Percentiles rank a stretch among this genome's conserved stretches.
Evolutionary conservation across 805 yeast genomes (phyloP).

Genomic region (Millerozyma acaciae): DNA sequence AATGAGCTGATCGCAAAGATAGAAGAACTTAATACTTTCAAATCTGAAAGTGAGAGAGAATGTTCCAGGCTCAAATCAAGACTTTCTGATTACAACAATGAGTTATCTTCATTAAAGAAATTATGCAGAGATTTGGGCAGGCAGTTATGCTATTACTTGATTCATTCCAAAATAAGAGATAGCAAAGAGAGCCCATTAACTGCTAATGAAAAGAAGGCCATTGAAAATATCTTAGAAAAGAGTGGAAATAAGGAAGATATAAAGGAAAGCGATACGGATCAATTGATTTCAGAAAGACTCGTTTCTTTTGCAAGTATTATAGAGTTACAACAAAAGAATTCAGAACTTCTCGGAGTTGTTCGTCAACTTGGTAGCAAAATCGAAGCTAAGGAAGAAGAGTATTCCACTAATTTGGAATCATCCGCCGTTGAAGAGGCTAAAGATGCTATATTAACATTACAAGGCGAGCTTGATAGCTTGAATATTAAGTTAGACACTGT

Average conservation of each 20-base stretch:
- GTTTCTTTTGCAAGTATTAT: slow-evolving; percentile 63
- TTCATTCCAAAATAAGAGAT: slow-evolving; percentile 58
- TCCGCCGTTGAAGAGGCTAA: slow-evolving; percentile 59
- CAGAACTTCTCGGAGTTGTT: slow-evolving; percentile 63
- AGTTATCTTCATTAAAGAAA: slow-evolving; percentile 46
- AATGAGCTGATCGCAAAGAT: slow-evolving; percentile 49
- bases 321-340: slow-evolving; percentile 72
- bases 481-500: slow-evolving; percentile 52
- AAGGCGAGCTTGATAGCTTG: slow-evolving; percentile 52
- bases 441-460: slow-evolving; percentile 60
- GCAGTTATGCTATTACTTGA: slow-evolving; percentile 73
- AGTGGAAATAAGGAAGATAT: slow-evolving; percentile 26
- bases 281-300: slow-evolving; percentile 66
- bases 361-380: slow-evolving; percentile 69
- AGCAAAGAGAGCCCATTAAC: slow-evolving; percentile 60
- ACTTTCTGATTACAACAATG: slow-evolving; percentile 43
- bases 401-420: slow-evolving; percentile 39
- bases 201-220: slow-evolving; percentile 58
- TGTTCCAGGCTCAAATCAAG: slow-evolving; percentile 29
- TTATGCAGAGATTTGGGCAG: slow-evolving; percentile 72
- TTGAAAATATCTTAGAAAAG: slow-evolving; percentile 49
- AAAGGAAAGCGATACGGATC: slow-evolving; percentile 63
- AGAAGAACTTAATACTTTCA: slow-evolving; percentile 51
- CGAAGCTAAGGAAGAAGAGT: slow-evolving; percentile 56
- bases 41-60: slow-evolving; percentile 39